Evolutionary conservation across 202 grass and related monocot species (phyloP), one percentile per base, ranked within the genome.

Genomic region (Brachypodium distachyon): DNA sequence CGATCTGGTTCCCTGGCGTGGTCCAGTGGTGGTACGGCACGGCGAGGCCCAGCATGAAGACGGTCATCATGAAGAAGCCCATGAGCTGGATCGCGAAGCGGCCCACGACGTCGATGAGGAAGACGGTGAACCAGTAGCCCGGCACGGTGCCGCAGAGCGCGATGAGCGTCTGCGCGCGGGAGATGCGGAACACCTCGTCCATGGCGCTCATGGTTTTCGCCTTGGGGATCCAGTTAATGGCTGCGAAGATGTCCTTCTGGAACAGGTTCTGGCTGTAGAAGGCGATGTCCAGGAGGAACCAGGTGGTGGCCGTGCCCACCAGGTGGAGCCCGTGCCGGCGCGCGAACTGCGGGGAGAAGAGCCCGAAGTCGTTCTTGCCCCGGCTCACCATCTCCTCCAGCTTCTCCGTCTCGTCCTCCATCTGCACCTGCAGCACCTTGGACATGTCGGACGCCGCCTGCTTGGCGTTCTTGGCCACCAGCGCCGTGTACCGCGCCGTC

Each of bases 261-360:
- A 96, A 96, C 0, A 96, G 92, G 74, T 96, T 92, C 86, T 96
- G 92, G 61, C 84, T 90, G 81, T 96, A 96, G 84, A 96, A 96
- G 69, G 89, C 92, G 62, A 92, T 74, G 74, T 96, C 92, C 0
- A 96, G 81, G 0, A 96, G 80, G 73, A 96, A 92, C 92, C 89
- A 96, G 0, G 89, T 92, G 8, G 69, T 60, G 17, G 86, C 44
- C 0, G 86, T 92, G 68, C 86, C 89, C 12, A 96, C 9, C 3
- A 96, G 86, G 86, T 96, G 93, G 3, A 86, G 12, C 4, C 93
- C 93, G 21, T 96, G 93, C 1, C 93, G 90, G 8, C 74, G 81
- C 1, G 66, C 64, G 72, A 96, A 96, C 77, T 92, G 47, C 0
- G 12, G 21, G 19, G 92, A 96, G 84, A 92, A 92, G 77, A 96